Conservation (phyloP, 305 asterid species). For the Striga hermonthica region DNA sequence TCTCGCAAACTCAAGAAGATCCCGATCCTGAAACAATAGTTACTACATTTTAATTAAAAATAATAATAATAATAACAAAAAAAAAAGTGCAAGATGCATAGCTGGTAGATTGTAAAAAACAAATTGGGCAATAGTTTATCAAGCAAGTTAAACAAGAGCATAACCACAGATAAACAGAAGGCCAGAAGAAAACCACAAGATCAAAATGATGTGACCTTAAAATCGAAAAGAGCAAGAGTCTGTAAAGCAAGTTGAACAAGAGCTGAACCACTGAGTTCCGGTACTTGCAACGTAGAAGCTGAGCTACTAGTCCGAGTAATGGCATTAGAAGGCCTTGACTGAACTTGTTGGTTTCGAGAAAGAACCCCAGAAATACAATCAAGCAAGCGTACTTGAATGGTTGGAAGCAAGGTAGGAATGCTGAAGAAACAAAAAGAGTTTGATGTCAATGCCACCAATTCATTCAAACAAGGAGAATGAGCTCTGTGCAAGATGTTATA, state of each 20-base stretch:
- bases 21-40: constrained; percentile 70
- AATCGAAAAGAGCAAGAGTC: constrained; percentile 84
- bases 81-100: constrained; percentile 14
- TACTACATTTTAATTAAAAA: constrained; percentile 19
- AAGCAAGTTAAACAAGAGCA: constrained; percentile 64
- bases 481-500: constrained; percentile 25
- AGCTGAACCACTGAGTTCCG: constrained; percentile 83
- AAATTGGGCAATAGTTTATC: constrained; percentile 57
- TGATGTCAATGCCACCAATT: constrained; percentile 33
- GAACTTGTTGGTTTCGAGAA: constrained; percentile 68
- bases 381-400: constrained; percentile 79
- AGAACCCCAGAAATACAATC: constrained; percentile 86
- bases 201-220: constrained; percentile 52
- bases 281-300: constrained; percentile 58
- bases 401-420: constrained; percentile 86
- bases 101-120: constrained; percentile 37
- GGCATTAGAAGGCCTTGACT: constrained; percentile 59
- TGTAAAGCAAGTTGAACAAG: constrained; percentile 89
- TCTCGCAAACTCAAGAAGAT: constrained; percentile 93
- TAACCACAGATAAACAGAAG: constrained; percentile 37
- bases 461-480: constrained; percentile 24
- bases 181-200: constrained; percentile 18
- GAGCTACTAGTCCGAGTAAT: constrained; percentile 57
- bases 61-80: neutral
- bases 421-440: constrained; percentile 43